Conservation (phyloP, 2,329 filamentous ascomycete genomes). For the Exophiala spinifera region DNA sequence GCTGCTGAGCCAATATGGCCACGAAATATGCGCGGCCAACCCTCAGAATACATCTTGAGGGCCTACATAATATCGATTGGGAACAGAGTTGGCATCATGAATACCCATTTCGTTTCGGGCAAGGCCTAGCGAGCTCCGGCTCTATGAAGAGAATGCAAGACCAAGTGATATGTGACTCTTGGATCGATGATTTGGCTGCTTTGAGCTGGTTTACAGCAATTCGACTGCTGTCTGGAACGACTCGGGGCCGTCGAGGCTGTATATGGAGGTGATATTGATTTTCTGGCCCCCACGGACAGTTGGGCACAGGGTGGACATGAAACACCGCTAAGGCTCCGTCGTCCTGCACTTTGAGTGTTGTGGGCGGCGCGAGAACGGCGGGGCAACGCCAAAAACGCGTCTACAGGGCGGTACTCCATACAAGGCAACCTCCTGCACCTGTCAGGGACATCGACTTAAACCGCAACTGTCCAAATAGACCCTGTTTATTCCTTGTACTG, state of each 20-base stretch:
- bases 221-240: too few species aligned
- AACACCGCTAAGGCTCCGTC: background rate
- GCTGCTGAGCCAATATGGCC: background rate
- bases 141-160: too few species aligned
- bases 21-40: too few species aligned
- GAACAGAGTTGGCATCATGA: too few species aligned
- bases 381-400: slow-evolving; percentile 3
- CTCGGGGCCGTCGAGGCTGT: background rate
- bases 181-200: too few species aligned
- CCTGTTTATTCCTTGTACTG: background rate
- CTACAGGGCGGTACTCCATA: background rate
- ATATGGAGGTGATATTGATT: background rate
- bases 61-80: too few species aligned
- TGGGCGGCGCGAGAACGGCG: background rate
- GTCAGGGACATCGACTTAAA: background rate
- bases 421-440: background rate
- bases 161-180: too few species aligned
- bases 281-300: background rate
- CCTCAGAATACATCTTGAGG: too few species aligned
- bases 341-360: background rate
- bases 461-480: background rate
- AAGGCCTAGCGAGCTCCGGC: too few species aligned
- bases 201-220: too few species aligned
- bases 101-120: too few species aligned
- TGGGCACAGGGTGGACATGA: background rate